Evolutionary conservation across 2,329 filamentous ascomycete genomes (phyloP), one percentile per base, ranked within the genome.

Genomic region (Sarocladium oryzae): DNA sequence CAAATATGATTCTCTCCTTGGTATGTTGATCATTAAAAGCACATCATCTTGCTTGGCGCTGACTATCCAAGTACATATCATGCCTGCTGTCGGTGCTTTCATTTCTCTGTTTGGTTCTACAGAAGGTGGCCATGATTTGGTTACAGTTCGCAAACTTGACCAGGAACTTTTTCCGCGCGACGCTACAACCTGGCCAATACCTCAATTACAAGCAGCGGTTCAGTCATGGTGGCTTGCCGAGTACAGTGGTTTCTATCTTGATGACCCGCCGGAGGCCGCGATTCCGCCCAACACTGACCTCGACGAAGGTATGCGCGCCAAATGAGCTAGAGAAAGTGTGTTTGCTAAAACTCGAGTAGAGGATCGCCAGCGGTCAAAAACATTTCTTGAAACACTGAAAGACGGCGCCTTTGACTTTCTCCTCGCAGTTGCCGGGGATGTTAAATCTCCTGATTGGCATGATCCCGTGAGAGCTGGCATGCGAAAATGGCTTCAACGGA

Each of bases 381-480:
- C 83, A 32, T 95, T 95, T 60, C 74, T 85, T 51, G 82, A 88
- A 50, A 81, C 87, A 2, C 70, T 97, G 6, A 88, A 90, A 60
- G 90, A 97, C 56, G 91, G 91, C 4, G 90, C 89, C 4, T 88
- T 99, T 56, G 90, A 97, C 62, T 95, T 96, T 62, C 80, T 97
- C 56, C 78, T 99, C 16, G 86, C 89, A 0, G 77, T 96, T 43
- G 88, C 89, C 50, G 84, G 89, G 26, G 90, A 95, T 61, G 80
- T 92, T 50, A 88, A 85, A 58, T 80, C 85, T 3, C 81, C 86
- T 33, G 85, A 91, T 58, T 96, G 90, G 89, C 85, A 90, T 58
- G 90, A 97, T 62, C 86, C 91, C 10, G 87, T 89, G 23, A 86
- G 91, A 54, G 82, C 84, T 51, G 89, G 89, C 53, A 78, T 99